Percentiles rank a stretch among this genome's conserved stretches.
These are phyloP conservation scores for Lecanicillium sp. DNA, from an alignment of 2,329 filamentous ascomycete genomes.

Conservation along the genomic window DNA sequence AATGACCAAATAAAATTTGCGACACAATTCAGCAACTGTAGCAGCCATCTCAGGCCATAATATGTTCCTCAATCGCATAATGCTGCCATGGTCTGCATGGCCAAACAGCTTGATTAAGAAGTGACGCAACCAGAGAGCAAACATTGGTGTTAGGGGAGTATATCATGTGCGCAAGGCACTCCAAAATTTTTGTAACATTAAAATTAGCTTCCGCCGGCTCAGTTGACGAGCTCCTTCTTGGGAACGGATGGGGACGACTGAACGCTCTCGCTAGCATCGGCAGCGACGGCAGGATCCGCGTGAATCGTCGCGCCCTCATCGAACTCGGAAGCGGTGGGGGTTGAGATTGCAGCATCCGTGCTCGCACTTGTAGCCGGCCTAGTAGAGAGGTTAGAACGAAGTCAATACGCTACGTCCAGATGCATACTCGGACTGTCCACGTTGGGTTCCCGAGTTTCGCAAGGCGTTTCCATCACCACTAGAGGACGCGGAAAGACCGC, in stretches of 20 bases:
- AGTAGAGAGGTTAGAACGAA: slow-evolving; percentile 24
- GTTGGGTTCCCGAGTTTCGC: slow-evolving; percentile 23
- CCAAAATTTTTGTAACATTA: slow-evolving; percentile 10
- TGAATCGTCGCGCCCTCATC: slow-evolving; percentile 49
- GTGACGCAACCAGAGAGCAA: slow-evolving; percentile 9
- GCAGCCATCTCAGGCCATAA: slow-evolving; percentile 27
- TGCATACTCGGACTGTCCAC: slow-evolving; percentile 29
- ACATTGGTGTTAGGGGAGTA: slow-evolving; percentile 9
- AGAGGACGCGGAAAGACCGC: slow-evolving; percentile 20
- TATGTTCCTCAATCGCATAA: slow-evolving; percentile 25
- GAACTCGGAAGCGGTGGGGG: slow-evolving; percentile 37
- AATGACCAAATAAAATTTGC: slow-evolving; percentile 21
- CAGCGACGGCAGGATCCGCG: slow-evolving; percentile 38
- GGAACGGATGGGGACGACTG: slow-evolving; percentile 37
- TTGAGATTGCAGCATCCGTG: slow-evolving; percentile 29
- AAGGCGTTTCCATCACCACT: slow-evolving; percentile 19
- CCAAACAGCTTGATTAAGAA: slow-evolving; percentile 5
- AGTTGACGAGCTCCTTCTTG: slow-evolving; percentile 31
- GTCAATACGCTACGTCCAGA: slow-evolving; percentile 15
- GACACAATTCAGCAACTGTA: slow-evolving; percentile 23
- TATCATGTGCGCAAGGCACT: slow-evolving; percentile 10
- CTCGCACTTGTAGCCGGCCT: slow-evolving; percentile 33
- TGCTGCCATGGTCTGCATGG: slow-evolving; percentile 11
- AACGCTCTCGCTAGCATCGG: slow-evolving; percentile 29
- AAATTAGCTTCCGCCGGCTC: slow-evolving; percentile 16